Base-by-base conservation (phyloP, 257 asterid genomes). In the Osmanthus fragrans region DNA sequence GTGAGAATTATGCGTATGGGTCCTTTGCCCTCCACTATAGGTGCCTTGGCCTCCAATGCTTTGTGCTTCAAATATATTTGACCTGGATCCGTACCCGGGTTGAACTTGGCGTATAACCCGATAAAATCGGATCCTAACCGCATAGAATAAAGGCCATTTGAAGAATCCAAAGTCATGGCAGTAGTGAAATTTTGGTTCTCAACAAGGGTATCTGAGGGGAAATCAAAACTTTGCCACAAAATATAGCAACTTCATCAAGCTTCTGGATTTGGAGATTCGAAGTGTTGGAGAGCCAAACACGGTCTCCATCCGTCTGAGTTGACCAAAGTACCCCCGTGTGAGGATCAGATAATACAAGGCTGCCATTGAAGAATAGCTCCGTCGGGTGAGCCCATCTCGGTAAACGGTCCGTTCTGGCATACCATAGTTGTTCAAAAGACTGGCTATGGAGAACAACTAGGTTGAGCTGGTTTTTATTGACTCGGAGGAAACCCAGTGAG, bases 191-290 rank as follows among this genome's bases (percentile, higher is more conserved):
- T 93, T 36, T 95, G 99, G 79, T 81, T 90, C 69, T 90, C 97
- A 2, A 95, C 92, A 56, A 95, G 96, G 86, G 99, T 95, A 79
- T 95, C 91, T 0, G 93, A 54, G 36, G 99, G 99, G 65, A 86
- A 91, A 72, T 90, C 79, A 73, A 95, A 95, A 75, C 99, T 95
- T 71, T 89, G 86, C 99, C 99, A 95, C 16, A 86, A 16, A 2
- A 68, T 58, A 3, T 58, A 3, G 78, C 1, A 13, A 4, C 79
- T 11, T 80, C 82, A 7, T 73, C 81, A 1, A 47, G 45, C 27
- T 82, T 73, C 69, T 80, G 81, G 7, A 95, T 73, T 45, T 90
- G 67, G 69, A 95, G 91, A 80, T 95, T 90, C 0, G 99, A 93
- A 25, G 84, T 56, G 84, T 88, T 85, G 74, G 97, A 91, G 54